Percentiles rank a stretch among this genome's conserved stretches.
Conservation (phyloP, 1,284 basidiomycete species). For the Sanghuangporus weigelae region DNA sequence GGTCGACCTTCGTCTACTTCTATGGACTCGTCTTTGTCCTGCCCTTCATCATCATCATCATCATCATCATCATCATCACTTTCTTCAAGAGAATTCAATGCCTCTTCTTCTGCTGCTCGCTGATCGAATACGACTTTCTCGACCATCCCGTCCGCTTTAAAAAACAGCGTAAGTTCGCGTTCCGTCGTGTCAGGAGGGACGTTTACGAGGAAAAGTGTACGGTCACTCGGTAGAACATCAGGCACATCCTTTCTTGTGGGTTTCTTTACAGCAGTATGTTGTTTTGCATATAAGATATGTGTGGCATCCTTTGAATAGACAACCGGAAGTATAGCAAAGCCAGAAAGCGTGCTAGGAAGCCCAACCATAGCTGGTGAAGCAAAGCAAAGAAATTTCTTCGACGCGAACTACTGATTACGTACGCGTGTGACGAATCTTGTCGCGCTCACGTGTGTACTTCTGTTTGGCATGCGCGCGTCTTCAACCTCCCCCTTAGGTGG, state of each 20-base stretch:
- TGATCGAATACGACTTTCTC: conserved; percentile 67
- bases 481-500: not conserved
- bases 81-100: conserved; percentile 7
- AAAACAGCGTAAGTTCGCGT: conserved; percentile 66
- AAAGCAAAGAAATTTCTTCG: not conserved
- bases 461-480: conserved; percentile 1
- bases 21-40: conserved; percentile 26
- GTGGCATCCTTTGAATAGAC: conserved; percentile 47
- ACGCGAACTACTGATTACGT: not conserved
- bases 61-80: conserved; percentile 25
- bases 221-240: conserved; percentile 49
- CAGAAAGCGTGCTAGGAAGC: conserved; percentile 32
- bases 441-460: not conserved
- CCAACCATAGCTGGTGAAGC: not conserved
- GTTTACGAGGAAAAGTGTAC: conserved; percentile 84
- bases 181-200: conserved; percentile 81
- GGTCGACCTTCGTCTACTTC: conserved; percentile 23
- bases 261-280: conserved; percentile 35
- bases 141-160: conserved; percentile 70
- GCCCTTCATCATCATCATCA: conserved; percentile 28
- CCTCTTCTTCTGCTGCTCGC: conserved; percentile 27
- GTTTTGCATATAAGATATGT: conserved; percentile 59
- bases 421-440: not conserved
- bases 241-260: conserved; percentile 17
- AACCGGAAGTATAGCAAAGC: conserved; percentile 58